Evolutionary conservation across 1,284 basidiomycete species (phyloP).

Genomic region (Apiotrichum akiyoshidainum): DNA sequence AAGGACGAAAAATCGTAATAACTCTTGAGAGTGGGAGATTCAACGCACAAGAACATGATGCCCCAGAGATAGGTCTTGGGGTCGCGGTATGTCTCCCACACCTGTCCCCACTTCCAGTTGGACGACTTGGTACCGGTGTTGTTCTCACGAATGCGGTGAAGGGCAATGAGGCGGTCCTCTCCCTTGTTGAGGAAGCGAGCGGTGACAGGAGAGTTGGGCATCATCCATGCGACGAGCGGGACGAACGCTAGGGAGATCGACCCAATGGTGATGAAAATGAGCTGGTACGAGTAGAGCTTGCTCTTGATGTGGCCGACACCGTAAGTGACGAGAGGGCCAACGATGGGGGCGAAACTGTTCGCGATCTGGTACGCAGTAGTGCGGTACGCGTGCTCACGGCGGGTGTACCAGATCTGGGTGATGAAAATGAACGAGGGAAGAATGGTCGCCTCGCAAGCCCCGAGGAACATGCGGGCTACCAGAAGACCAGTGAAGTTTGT

Average conservation of each 20-base stretch:
- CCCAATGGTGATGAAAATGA: constrained; percentile 57
- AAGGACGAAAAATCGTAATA: constrained; percentile 20
- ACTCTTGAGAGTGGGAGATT: neutral
- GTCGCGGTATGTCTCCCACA: constrained; percentile 47
- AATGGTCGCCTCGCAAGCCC: constrained; percentile 30
- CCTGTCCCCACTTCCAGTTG: constrained; percentile 48
- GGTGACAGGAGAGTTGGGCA: constrained; percentile 46
- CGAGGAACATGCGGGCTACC: constrained; percentile 24
- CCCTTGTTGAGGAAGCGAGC: constrained; percentile 45
- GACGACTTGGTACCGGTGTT: constrained; percentile 48
- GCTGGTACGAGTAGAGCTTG: constrained; percentile 41
- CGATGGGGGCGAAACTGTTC: constrained; percentile 43
- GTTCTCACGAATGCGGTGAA: constrained; percentile 48
- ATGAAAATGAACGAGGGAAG: constrained; percentile 11
- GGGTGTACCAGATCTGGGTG: constrained; percentile 44
- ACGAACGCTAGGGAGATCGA: constrained; percentile 53
- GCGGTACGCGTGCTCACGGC: constrained; percentile 45
- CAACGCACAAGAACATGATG: constrained; percentile 38
- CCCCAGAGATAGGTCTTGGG: constrained; percentile 32
- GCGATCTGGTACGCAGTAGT: constrained; percentile 46
- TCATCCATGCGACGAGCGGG: constrained; percentile 54
- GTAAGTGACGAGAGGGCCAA: constrained; percentile 41
- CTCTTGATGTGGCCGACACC: constrained; percentile 34
- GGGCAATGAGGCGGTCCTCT: constrained; percentile 46
- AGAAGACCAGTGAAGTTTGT: constrained; percentile 28